Base-by-base conservation (phyloP, 139 green algal genomes). In the Coelastrella sp. region DNA sequence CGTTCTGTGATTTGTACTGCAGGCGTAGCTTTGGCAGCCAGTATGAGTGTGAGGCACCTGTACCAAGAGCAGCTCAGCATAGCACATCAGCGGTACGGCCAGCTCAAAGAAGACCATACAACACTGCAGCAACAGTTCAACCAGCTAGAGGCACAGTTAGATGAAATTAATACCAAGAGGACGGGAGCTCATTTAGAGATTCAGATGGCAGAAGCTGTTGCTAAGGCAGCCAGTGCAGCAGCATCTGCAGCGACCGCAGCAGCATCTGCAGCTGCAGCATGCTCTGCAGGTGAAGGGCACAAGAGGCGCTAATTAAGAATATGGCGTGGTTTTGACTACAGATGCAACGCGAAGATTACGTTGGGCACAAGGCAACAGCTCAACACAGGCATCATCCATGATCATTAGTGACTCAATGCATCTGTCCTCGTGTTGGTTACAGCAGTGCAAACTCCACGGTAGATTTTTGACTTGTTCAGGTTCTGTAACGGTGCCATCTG, bases 181-280 rank as follows among this genome's bases (percentile, higher is more conserved):
- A 60, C 40, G 35, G 69, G 57, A 50, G 77, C 60, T 13, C 13
- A 35, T 23, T 23, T 74, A 27, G 63, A 85, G 41, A 34, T 74
- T 1, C 62, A 76, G 43, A 74, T 85, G 60, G 63, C 79, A 13
- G 79, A 85, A 48, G 79, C 79, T 11, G 40, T 85, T 6, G 60
- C 79, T 19, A 50, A 57, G 41, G 37, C 62, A 21, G 35, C 79
- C 17, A 76, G 25, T 35, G 79, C 79, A 37, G 79, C 79, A 48
- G 79, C 79, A 45, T 41, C 43, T 0, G 79, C 79, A 30, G 79
- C 79, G 5, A 37, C 79, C 50, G 45, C 79, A 25, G 79, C 79
- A 53, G 79, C 79, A 23, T 6, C 41, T 3, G 79, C 79, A 21
- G 60, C 62, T 1, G 27, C 79, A 17, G 35, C 75, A 37, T 81